A percentile compares a stretch with the other conserved stretches of the same genome.
Conservation (phyloP, 352 stramenopile species). For the Phytopythium montanum region DNA sequence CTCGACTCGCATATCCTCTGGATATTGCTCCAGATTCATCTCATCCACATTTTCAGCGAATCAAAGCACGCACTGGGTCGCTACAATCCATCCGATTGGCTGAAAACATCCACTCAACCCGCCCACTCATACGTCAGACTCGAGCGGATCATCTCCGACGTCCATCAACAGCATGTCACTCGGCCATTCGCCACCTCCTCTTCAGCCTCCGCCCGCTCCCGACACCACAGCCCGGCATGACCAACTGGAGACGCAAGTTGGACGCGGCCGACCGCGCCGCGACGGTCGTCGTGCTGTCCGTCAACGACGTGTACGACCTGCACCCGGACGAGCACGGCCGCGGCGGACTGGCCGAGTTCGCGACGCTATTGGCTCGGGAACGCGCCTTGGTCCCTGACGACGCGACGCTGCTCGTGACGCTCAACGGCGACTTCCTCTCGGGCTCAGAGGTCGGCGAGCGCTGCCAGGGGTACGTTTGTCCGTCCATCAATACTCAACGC, state of each 20-base stretch:
- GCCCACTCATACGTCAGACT: slow-evolving; percentile 1
- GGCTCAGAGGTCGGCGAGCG: slow-evolving; percentile 38
- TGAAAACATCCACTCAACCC: background rate
- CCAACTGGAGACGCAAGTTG: slow-evolving; percentile 9
- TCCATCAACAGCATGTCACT: background rate
- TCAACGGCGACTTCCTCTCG: slow-evolving; percentile 57
- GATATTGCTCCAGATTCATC: too few species aligned
- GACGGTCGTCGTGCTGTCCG: slow-evolving; percentile 34
- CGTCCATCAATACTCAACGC: background rate
- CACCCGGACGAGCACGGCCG: slow-evolving; percentile 37
- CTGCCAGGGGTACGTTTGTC: slow-evolving; percentile 30
- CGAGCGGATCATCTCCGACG: background rate
- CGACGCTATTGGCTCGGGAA: slow-evolving; percentile 35
- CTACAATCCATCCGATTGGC: slow-evolving; percentile 2
- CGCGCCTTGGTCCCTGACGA: slow-evolving; percentile 25
- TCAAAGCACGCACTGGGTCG: background rate
- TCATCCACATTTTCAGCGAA: background rate
- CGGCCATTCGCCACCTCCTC: background rate
- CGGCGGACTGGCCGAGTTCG: slow-evolving; percentile 36
- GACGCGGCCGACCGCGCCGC: slow-evolving; percentile 15
- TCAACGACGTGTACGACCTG: slow-evolving; percentile 58
- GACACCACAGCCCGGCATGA: background rate
- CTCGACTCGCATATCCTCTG: too few species aligned
- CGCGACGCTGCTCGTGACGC: slow-evolving; percentile 39
- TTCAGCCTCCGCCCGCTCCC: background rate